Base-by-base conservation (phyloP, 768 basidiomycete species). In the Kwoniella sp. region DNA sequence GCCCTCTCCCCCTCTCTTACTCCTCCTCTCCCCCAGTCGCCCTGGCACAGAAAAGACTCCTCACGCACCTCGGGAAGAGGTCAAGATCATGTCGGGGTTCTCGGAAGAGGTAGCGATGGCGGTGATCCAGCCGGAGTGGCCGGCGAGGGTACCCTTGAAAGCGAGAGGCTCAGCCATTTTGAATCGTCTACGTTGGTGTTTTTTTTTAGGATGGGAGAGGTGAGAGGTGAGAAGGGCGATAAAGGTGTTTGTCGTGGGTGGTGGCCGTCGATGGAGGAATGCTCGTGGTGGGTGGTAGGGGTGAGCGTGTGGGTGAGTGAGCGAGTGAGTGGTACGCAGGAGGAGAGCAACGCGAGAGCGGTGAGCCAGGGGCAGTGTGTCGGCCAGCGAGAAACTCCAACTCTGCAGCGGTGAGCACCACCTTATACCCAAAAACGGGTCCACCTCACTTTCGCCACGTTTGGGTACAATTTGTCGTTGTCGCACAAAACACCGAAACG, bases 81-180 rank as follows among this genome's bases (percentile, higher is more conserved):
- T 95, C 77, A 99, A 79, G 78, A 99, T 92, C 86, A 95, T 89
- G 77, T 99, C 92, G 40, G 92, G 95, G 80, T 93, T 98, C 81
- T 98, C 93, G 62, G 88, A 89, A 56, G 88, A 89, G 70, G 93
- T 95, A 51, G 95, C 95, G 71, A 99, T 89, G 73, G 95, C 91
- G 65, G 93, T 99, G 71, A 99, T 87, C 89, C 89, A 93, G 79
- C 89, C 89, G 74, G 88, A 86, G 83, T 92, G 89, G 76, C 90
- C 91, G 71, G 85, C 79, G 75, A 93, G 79, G 62, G 89, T 86
- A 69, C 91, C 91, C 73, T 93, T 84, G 79, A 86, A 92, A 75
- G 86, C 85, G 75, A 93, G 79, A 73, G 83, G 84, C 79, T 90
- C 89, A 68, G 84, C 74, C 88, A 89, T 90, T 51, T 61, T 64